Evolutionary conservation across 352 stramenopile species (phyloP), one percentile per base, ranked within the genome.

Genomic region (Pythium grandisporangium): DNA sequence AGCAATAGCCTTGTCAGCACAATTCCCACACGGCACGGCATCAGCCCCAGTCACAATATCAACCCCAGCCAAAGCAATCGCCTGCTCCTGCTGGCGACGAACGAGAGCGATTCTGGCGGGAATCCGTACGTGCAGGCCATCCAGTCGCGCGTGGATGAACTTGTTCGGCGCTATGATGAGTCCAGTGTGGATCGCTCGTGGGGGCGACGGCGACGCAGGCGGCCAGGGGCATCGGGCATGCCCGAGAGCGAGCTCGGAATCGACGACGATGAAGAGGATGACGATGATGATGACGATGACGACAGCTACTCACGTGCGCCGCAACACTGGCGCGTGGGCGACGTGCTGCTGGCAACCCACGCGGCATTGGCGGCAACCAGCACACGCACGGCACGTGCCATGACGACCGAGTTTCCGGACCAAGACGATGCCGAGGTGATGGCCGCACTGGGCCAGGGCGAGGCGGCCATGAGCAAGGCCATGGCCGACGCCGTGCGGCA

Each of bases 141-240:
- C 49, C 74, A 83, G 53, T 73, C 62, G 12, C 64, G 74, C 21
- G 74, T 88, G 24, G 66, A 62, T 5, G 74, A 84, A n/a, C 55
- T 88, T 16, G 61, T 88, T 36, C 70, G 74, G 10, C 62, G 59
- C 4, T 88, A 75, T 41, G 67, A 88, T 36, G 74, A 82, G 36
- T 61, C 39, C 1, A n/a, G 62, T 17, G 49, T 45, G 37, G 40
- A 29, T 30, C n/a, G n/a, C n/a, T n/a, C n/a, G n/a, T n/a, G n/a
- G n/a, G n/a, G n/a, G n/a, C n/a, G n/a, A n/a, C n/a, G n/a, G n/a
- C n/a, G n/a, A n/a, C n/a, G n/a, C n/a, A n/a, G n/a, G n/a, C n/a
- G n/a, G n/a, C n/a, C n/a, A n/a, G n/a, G n/a, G n/a, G n/a, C n/a
- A n/a, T n/a, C n/a, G n/a, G n/a, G n/a, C n/a, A n/a, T n/a, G n/a